Evolutionary conservation across 2,329 filamentous ascomycete genomes (phyloP).

Genomic region (Ophiostoma ips): DNA sequence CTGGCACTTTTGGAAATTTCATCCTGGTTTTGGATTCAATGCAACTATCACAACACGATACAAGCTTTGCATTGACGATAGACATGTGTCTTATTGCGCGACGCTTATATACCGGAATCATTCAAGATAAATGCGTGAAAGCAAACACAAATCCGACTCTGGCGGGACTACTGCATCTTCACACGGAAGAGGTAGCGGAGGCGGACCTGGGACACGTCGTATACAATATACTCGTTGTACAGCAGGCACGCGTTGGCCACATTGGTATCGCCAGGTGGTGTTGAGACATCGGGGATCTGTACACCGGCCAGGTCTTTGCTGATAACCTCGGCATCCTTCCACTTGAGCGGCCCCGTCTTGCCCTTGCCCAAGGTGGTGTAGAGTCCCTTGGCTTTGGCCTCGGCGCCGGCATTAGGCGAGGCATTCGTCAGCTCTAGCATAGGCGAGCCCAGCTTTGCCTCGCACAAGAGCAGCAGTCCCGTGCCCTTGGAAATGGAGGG

Average conservation of each 20-base stretch:
- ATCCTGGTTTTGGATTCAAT: no score
- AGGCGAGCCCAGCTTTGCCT: conserved; percentile 67
- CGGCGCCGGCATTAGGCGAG: conserved; percentile 49
- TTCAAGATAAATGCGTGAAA: no score
- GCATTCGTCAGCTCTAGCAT: conserved; percentile 48
- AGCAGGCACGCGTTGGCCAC: conserved; percentile 32
- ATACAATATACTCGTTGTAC: conserved; percentile 66
- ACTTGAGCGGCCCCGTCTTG: conserved; percentile 44
- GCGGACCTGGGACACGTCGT: conserved; percentile 55
- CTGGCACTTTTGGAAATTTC: no score
- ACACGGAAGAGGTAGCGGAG: conserved; percentile 57
- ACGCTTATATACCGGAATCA: no score
- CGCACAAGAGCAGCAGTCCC: conserved; percentile 67
- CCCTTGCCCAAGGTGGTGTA: conserved; percentile 61
- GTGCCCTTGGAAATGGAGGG: conserved; percentile 47
- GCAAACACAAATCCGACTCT: no score
- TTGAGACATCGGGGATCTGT: conserved; percentile 39
- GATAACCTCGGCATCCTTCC: conserved; percentile 62
- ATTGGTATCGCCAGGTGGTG: conserved; percentile 33
- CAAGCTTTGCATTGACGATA: no score
- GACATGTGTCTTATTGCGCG: no score
- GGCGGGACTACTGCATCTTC: conserved; percentile 16
- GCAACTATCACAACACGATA: no score
- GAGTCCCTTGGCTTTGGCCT: conserved; percentile 45
- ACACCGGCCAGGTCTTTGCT: conserved; percentile 52